phyloP scores from a whole-genome alignment of 352 stramenopile species.

The Halophytophthora polymorphica region DNA sequence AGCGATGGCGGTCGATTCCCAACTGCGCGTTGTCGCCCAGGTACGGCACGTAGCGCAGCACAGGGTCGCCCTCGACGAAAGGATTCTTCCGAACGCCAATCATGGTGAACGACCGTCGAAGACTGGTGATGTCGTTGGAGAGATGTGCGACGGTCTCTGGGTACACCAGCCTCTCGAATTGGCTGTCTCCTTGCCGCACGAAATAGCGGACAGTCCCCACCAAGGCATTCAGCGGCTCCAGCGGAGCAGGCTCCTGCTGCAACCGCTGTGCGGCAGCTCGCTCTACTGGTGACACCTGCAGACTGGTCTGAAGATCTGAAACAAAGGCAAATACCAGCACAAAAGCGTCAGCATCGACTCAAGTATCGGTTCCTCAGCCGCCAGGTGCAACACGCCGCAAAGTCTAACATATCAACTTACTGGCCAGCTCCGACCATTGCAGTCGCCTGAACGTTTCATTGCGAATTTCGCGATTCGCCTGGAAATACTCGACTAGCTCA shows the following conservation, averaged over 20 bases:
- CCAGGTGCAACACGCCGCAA: background rate
- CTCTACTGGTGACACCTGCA: slow-evolving; percentile 29
- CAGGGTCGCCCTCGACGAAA: slow-evolving; percentile 76
- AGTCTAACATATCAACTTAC: slow-evolving; percentile 14
- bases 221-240: slow-evolving; percentile 28
- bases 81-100: slow-evolving; percentile 72
- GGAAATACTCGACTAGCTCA: slow-evolving; percentile 24
- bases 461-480: slow-evolving; percentile 18
- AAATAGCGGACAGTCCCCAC: slow-evolving; percentile 41
- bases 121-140: slow-evolving; percentile 33
- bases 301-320: slow-evolving; percentile 26
- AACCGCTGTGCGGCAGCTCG: slow-evolving; percentile 25
- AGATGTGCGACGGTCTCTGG: slow-evolving; percentile 61
- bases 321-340: no score
- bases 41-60: slow-evolving; percentile 88
- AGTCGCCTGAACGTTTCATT: slow-evolving; percentile 22
- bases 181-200: slow-evolving; percentile 15
- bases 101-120: slow-evolving; percentile 59
- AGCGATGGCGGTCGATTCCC: slow-evolving; percentile 59
- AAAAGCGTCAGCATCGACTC: background rate
- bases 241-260: slow-evolving; percentile 10
- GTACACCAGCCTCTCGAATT: slow-evolving; percentile 20
- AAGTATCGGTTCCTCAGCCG: background rate
- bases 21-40: slow-evolving; percentile 71
- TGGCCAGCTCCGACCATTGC: slow-evolving; percentile 29